phyloP scores from a whole-genome alignment of 306 rosid species.

The Pyrus communis region DNA sequence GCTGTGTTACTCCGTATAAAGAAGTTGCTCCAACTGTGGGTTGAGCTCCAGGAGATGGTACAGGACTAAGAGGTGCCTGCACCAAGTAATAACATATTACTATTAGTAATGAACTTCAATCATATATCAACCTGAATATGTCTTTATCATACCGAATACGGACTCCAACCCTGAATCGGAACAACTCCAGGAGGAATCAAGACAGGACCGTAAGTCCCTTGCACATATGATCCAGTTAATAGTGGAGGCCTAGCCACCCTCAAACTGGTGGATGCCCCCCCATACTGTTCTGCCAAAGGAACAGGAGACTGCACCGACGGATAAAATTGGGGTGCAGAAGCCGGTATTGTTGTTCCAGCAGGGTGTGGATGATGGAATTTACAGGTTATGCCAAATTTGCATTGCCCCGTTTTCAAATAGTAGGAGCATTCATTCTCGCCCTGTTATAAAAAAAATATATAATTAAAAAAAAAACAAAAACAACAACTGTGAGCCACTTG shows the following conservation, averaged over 20 bases:
- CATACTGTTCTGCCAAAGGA: constrained; percentile 67
- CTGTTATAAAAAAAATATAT: constrained; percentile 23
- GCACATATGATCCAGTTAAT: constrained; percentile 71
- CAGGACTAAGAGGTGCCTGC: constrained; percentile 85
- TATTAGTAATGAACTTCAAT: neutral
- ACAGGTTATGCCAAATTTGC: constrained; percentile 92
- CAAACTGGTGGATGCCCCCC: constrained; percentile 57
- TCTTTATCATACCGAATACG: constrained; percentile 59
- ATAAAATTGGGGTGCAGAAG: constrained; percentile 89
- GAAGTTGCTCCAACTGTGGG: constrained; percentile 67
- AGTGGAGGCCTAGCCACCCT: constrained; percentile 82
- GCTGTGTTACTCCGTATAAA: constrained; percentile 66
- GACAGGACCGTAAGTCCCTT: constrained; percentile 78
- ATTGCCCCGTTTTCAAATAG: constrained; percentile 96
- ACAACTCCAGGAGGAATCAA: constrained; percentile 75
- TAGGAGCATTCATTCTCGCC: constrained; percentile 95
- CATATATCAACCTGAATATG: constrained; percentile 3
- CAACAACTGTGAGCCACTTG: neutral
- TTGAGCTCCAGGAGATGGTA: constrained; percentile 71
- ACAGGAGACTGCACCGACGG: constrained; percentile 83
- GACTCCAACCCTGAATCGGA: constrained; percentile 72
- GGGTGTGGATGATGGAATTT: constrained; percentile 91
- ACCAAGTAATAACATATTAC: constrained; percentile 16
- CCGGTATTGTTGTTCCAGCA: constrained; percentile 56
- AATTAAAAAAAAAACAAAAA: neutral